A percentile compares a stretch with the other conserved stretches of the same genome.
phyloP scores from a whole-genome alignment of 208 protist species.

The Jaenimonas drosophilae region DNA sequence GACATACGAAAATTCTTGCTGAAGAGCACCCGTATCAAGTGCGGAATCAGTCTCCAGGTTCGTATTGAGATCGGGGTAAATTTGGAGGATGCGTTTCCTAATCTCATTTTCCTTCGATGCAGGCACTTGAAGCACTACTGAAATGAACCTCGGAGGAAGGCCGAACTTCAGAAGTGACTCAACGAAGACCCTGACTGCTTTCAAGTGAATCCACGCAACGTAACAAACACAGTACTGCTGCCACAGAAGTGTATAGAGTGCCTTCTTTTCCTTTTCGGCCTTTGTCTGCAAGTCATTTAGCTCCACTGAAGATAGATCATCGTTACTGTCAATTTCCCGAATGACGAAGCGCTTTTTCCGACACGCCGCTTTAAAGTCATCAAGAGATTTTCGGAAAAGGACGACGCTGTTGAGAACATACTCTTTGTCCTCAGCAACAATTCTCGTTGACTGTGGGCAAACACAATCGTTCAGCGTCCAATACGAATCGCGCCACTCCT shows the following conservation, averaged over 20 bases:
- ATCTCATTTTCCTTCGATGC: slow-evolving; percentile 65
- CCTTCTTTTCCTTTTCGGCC: slow-evolving; percentile 74
- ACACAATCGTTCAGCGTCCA: slow-evolving; percentile 81
- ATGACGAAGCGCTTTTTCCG: slow-evolving; percentile 71
- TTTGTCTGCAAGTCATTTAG: slow-evolving; percentile 60
- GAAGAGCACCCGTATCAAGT: slow-evolving; percentile 46
- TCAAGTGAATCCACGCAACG: slow-evolving; percentile 89
- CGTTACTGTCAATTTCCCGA: slow-evolving; percentile 59
- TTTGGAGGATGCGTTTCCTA: slow-evolving; percentile 51
- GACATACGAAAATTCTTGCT: slow-evolving; percentile 83
- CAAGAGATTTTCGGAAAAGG: slow-evolving; percentile 73
- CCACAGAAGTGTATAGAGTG: slow-evolving; percentile 70
- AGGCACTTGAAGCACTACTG: slow-evolving; percentile 66
- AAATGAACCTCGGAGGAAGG: slow-evolving; percentile 79
- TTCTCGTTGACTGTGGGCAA: slow-evolving; percentile 69
- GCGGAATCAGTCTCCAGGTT: slow-evolving; percentile 35
- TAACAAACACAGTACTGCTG: slow-evolving; percentile 86
- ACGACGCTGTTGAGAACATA: slow-evolving; percentile 86
- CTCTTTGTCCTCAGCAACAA: slow-evolving; percentile 85
- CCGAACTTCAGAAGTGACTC: slow-evolving; percentile 87
- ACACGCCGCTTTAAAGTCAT: slow-evolving; percentile 75
- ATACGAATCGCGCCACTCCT: slow-evolving; percentile 75
- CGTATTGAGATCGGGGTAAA: slow-evolving; percentile 56
- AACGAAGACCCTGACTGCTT: slow-evolving; percentile 87
- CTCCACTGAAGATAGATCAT: slow-evolving; percentile 54